A percentile compares a stretch with the other conserved stretches of the same genome.
phyloP scores from a whole-genome alignment of 768 basidiomycete species.

The Mycena sanguinolenta region DNA sequence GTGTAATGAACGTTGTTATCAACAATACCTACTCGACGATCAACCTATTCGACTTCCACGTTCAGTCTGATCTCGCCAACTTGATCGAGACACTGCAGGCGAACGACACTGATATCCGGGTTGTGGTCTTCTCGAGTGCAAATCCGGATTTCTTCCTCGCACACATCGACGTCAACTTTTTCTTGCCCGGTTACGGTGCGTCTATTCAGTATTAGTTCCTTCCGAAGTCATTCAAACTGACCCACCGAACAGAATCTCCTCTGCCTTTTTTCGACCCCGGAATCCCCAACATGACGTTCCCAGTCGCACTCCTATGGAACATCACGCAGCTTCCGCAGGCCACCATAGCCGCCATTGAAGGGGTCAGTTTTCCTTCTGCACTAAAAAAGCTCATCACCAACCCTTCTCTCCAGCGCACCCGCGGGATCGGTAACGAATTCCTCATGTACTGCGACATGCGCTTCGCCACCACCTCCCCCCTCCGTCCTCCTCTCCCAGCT shows the following conservation, averaged over 20 bases:
- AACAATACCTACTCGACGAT: conserved; percentile 8
- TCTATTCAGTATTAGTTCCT: no score
- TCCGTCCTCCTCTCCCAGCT: conserved; percentile 18
- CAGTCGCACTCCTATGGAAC: no score
- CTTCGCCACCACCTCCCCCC: conserved; percentile 12
- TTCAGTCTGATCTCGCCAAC: conserved; percentile 4
- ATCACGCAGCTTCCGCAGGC: not conserved
- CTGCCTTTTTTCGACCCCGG: no score
- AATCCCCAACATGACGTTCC: no score
- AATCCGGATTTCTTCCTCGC: no score
- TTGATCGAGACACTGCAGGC: not conserved
- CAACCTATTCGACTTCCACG: conserved; percentile 1
- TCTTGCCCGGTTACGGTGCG: no score
- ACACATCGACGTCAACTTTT: no score
- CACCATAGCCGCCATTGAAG: not conserved
- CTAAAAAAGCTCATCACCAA: no score
- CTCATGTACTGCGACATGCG: conserved; percentile 28
- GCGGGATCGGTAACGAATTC: conserved; percentile 25
- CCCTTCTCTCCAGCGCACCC: conserved; percentile 5
- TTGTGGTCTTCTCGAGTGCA: no score
- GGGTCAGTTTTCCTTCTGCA: not conserved
- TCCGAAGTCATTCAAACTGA: no score
- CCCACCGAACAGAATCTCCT: no score
- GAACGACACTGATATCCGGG: no score
- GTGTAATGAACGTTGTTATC: conserved; percentile 13